Percentiles rank a stretch among this genome's conserved stretches.
Evolutionary conservation across 2,329 filamentous ascomycete species (phyloP).

Genomic region (Alternaria ventricosa): DNA sequence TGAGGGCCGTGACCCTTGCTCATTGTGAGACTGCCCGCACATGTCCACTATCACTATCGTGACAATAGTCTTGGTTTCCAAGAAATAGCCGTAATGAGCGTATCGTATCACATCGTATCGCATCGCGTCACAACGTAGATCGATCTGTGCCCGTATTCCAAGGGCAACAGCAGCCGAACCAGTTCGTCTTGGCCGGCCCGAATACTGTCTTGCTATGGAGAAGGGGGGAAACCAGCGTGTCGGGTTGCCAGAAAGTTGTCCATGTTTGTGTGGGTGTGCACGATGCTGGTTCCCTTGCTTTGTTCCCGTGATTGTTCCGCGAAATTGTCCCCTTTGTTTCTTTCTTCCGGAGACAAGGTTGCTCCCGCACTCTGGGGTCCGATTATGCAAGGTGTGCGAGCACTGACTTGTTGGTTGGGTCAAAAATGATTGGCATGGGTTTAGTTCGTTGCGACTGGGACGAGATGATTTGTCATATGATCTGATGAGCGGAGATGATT

Average conservation of each 20-base stretch:
- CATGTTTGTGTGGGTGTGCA: not conserved
- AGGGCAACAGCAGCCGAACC: not conserved
- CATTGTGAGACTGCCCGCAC: not conserved
- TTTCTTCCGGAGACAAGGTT: not conserved
- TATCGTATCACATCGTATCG: not conserved
- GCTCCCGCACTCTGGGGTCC: not conserved
- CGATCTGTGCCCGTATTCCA: not conserved
- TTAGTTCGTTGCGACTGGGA: not conserved
- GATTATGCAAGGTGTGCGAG: not conserved
- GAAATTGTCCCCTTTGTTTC: not conserved
- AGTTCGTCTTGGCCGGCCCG: not conserved
- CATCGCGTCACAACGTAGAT: not conserved
- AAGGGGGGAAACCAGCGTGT: not conserved
- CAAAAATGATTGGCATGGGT: not conserved
- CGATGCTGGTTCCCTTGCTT: not conserved
- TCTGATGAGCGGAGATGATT: not conserved
- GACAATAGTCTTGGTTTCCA: not conserved
- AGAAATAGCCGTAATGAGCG: not conserved
- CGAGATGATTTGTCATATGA: not conserved
- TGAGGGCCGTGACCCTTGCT: not conserved
- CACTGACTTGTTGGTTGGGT: not conserved
- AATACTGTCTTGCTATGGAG: not conserved
- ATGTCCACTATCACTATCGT: not conserved
- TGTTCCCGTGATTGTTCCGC: not conserved
- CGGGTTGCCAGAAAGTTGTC: not conserved